Percentiles rank a stretch among this genome's conserved stretches.
Evolutionary conservation across 1,284 basidiomycete species (phyloP).

Genomic region (Sporisorium sorghi): DNA sequence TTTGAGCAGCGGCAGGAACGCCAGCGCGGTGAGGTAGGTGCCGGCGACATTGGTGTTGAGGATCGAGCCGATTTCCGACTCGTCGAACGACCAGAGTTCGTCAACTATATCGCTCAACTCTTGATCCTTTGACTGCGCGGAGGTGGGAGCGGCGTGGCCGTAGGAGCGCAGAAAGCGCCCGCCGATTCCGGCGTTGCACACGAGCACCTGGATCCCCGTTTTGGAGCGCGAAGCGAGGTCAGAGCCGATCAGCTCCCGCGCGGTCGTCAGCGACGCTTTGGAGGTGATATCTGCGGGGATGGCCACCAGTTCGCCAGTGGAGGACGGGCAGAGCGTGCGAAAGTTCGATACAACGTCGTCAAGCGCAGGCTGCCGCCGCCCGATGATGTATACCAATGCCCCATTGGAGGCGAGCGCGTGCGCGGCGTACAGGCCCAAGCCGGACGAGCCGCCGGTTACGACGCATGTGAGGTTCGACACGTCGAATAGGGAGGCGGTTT

Average conservation of each 20-base stretch:
- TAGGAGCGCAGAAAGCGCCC: slow-evolving; percentile 39
- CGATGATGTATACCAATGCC: slow-evolving; percentile 51
- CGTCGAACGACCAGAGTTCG: slow-evolving; percentile 43
- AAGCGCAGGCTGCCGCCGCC: slow-evolving; percentile 31
- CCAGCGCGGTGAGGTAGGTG: slow-evolving; percentile 40
- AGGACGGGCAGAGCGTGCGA: slow-evolving; percentile 9
- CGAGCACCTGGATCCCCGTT: slow-evolving; percentile 30
- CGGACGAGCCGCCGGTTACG: slow-evolving; percentile 48
- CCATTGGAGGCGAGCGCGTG: slow-evolving; percentile 52
- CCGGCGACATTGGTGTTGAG: slow-evolving; percentile 46
- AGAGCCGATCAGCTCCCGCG: slow-evolving; percentile 12
- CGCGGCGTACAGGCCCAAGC: slow-evolving; percentile 50
- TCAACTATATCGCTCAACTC: slow-evolving; percentile 33
- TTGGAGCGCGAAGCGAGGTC: slow-evolving; percentile 17
- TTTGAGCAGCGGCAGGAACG: slow-evolving; percentile 46
- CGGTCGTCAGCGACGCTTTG: slow-evolving; percentile 30
- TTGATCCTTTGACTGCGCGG: background rate
- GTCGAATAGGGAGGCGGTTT: slow-evolving; percentile 29
- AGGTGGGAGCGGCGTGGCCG: slow-evolving; percentile 8
- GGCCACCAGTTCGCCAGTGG: slow-evolving; percentile 21
- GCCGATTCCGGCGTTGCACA: slow-evolving; percentile 48
- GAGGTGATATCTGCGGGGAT: slow-evolving; percentile 42
- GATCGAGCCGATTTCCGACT: slow-evolving; percentile 31
- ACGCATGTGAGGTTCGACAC: slow-evolving; percentile 30
- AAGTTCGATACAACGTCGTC: slow-evolving; percentile 23